These are phyloP conservation scores for Xanthoconium stramineum DNA, from an alignment of 768 basidiomycete species.

Conservation along the genomic window DNA sequence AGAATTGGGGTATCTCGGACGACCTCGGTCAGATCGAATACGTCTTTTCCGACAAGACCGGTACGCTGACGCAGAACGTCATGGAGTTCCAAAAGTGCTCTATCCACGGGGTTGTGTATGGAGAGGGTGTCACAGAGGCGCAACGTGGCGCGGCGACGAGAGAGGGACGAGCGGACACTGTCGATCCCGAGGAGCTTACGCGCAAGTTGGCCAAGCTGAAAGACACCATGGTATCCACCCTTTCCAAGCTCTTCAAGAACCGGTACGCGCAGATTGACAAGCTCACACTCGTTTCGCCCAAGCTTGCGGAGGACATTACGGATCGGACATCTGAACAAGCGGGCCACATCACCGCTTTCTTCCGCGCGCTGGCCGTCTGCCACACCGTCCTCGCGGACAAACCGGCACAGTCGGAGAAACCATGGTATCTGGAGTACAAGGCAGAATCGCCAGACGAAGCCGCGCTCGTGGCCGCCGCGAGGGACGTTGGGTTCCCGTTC, in stretches of 20 bases:
- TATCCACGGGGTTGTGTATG: slow-evolving; percentile 77
- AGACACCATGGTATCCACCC: slow-evolving; percentile 67
- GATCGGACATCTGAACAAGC: slow-evolving; percentile 61
- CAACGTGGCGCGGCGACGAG: slow-evolving; percentile 89
- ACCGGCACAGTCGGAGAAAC: slow-evolving; percentile 57
- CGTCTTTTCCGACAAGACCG: slow-evolving; percentile 90
- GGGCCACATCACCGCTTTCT: slow-evolving; percentile 73
- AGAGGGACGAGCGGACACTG: slow-evolving; percentile 62
- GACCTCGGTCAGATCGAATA: slow-evolving; percentile 99
- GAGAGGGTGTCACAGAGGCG: slow-evolving; percentile 94
- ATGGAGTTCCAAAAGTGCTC: slow-evolving; percentile 99
- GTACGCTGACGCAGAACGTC: slow-evolving; percentile 95
- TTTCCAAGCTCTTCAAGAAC: slow-evolving; percentile 85
- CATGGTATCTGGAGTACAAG: slow-evolving; percentile 79
- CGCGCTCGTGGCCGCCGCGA: slow-evolving; percentile 86
- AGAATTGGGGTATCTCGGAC: slow-evolving; percentile 98
- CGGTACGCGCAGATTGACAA: slow-evolving; percentile 77
- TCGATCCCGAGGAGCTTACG: slow-evolving; percentile 70
- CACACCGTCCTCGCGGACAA: slow-evolving; percentile 86
- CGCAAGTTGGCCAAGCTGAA: slow-evolving; percentile 64
- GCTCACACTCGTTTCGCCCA: slow-evolving; percentile 85
- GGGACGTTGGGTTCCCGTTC: slow-evolving; percentile 93
- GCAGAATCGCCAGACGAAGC: slow-evolving; percentile 97
- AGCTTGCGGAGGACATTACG: slow-evolving; percentile 74
- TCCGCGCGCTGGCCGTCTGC: slow-evolving; percentile 92